Evolutionary conservation across 73 alveolate genomes (phyloP).

Genomic region (Symbiodinium pilosum): DNA sequence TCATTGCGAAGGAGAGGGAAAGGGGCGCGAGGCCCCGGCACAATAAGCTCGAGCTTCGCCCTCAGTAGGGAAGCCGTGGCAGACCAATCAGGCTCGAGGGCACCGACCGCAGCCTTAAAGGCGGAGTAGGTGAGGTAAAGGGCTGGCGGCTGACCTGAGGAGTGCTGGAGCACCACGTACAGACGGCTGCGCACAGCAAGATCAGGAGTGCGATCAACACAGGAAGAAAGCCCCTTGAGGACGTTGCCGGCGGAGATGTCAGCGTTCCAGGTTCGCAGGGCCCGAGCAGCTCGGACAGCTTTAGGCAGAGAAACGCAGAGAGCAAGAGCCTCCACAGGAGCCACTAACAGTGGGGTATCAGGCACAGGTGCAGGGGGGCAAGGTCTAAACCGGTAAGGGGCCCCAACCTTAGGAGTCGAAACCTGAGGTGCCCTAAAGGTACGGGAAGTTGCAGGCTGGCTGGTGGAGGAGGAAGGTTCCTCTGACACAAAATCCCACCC

Average conservation of each 20-base stretch:
- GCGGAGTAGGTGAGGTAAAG: neutral
- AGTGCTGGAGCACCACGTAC: neutral
- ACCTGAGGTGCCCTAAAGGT: neutral
- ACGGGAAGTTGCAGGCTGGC: neutral
- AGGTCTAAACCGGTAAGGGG: neutral
- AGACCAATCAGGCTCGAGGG: neutral
- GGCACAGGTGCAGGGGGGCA: neutral
- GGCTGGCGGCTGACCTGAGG: neutral
- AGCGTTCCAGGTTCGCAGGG: neutral
- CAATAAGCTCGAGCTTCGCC: neutral
- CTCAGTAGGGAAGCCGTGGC: conserved; percentile 2
- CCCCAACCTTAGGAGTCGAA: neutral
- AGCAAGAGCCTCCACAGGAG: neutral
- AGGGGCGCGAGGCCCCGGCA: neutral
- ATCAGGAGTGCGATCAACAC: neutral
- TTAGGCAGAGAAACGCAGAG: neutral
- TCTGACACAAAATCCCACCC: neutral
- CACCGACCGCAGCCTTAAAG: neutral
- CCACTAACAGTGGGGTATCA: too few species aligned
- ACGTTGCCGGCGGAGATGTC: neutral
- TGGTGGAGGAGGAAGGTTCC: neutral
- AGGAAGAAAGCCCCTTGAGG: neutral
- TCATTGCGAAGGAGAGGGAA: neutral
- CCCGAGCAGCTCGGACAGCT: neutral
- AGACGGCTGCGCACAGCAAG: neutral